A percentile compares a stretch with the other conserved stretches of the same genome.
phyloP scores from a whole-genome alignment of 257 asterid species.

The Asclepias syriaca region DNA sequence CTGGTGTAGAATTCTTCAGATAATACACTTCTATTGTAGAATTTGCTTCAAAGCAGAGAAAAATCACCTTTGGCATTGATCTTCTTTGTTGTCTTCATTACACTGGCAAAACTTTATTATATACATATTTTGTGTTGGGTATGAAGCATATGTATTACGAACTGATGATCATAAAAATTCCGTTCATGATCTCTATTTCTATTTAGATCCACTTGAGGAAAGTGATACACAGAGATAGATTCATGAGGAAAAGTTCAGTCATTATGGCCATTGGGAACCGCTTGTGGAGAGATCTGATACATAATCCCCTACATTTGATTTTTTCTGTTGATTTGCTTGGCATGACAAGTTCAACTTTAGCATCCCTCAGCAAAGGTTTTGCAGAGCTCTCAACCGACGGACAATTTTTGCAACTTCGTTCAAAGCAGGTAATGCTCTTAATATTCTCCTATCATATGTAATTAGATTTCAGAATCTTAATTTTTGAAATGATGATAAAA shows the following conservation, averaged over 20 bases:
- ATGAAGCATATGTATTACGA: neutral
- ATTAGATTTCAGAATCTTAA: constrained; percentile 3
- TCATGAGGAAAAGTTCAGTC: constrained; percentile 84
- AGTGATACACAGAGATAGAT: constrained; percentile 80
- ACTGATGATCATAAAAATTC: neutral
- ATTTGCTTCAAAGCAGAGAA: neutral
- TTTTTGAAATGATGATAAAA: constrained; percentile 2
- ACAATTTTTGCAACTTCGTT: constrained; percentile 88
- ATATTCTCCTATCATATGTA: constrained; percentile 6
- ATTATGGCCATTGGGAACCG: constrained; percentile 71
- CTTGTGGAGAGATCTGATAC: constrained; percentile 92
- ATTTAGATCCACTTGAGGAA: constrained; percentile 84
- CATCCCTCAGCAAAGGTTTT: constrained; percentile 96
- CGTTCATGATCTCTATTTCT: constrained; percentile 7
- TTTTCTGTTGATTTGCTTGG: constrained; percentile 96
- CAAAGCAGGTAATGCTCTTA: constrained; percentile 65
- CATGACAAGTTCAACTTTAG: constrained; percentile 94
- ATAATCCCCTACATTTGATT: constrained; percentile 86
- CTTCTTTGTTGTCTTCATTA: neutral
- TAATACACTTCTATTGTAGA: neutral
- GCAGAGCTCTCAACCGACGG: constrained; percentile 99
- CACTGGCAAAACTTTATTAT: neutral
- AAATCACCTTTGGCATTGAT: neutral
- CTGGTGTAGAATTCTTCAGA: neutral
- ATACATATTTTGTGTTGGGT: neutral